phyloP scores from a whole-genome alignment of 768 basidiomycete species.

The Pisolithus orientalis region DNA sequence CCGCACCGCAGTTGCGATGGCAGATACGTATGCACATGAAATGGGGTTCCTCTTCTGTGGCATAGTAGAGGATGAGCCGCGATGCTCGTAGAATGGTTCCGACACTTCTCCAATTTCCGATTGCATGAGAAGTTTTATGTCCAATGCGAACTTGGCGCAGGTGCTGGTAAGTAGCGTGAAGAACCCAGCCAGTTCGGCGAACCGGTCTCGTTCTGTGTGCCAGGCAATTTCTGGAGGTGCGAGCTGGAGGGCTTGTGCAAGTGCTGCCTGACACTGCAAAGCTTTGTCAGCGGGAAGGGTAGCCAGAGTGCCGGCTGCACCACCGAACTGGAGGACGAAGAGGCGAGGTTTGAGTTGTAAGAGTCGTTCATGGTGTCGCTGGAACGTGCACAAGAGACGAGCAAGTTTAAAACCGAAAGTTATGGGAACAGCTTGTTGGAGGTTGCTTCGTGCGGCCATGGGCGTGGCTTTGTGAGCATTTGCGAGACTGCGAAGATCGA shows the following conservation, averaged over 20 bases:
- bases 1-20: slow-evolving; percentile 36
- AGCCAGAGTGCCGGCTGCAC: slow-evolving; percentile 41
- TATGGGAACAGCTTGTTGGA: slow-evolving; percentile 45
- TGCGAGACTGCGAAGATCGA: slow-evolving; percentile 24
- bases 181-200: slow-evolving; percentile 38
- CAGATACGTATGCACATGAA: slow-evolving; percentile 38
- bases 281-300: slow-evolving; percentile 34
- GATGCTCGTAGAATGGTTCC: slow-evolving; percentile 37
- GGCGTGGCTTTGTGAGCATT: slow-evolving; percentile 30
- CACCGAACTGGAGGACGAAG: slow-evolving; percentile 38
- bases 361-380: slow-evolving; percentile 34
- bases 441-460: slow-evolving; percentile 42
- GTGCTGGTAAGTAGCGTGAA: slow-evolving; percentile 40
- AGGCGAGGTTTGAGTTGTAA: slow-evolving; percentile 31
- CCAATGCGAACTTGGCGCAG: slow-evolving; percentile 40
- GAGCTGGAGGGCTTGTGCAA: slow-evolving; percentile 15
- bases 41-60: slow-evolving; percentile 47
- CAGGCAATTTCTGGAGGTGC: slow-evolving; percentile 23
- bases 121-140: slow-evolving; percentile 43
- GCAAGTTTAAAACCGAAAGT: slow-evolving; percentile 43
- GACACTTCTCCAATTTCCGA: slow-evolving; percentile 41
- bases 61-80: slow-evolving; percentile 45
- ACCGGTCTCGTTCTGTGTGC: slow-evolving; percentile 40
- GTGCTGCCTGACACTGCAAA: slow-evolving; percentile 18
- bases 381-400: slow-evolving; percentile 37